Base-by-base conservation (phyloP, 345 rosid genomes). In the Dovyalis caffra region DNA sequence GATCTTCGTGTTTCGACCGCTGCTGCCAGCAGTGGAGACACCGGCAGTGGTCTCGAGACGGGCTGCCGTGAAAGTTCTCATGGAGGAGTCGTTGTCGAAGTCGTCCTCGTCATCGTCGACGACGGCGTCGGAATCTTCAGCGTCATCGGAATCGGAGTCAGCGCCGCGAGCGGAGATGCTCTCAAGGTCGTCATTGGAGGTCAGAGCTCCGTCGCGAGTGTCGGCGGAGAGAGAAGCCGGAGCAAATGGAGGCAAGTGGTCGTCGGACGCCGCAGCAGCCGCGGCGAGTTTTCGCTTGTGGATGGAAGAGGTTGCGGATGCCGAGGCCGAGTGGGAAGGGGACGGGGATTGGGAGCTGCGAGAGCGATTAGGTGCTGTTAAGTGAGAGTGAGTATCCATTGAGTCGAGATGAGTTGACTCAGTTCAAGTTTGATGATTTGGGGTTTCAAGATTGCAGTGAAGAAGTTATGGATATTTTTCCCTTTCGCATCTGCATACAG, bases 241-340 rank as follows among this genome's bases (percentile, higher is more conserved):
- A 68, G 90, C 90, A 74, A 91, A 90, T 10, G 91, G 96, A 15
- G 97, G 97, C 11, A 87, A 91, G 72, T 88, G 98, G 56, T 90
- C 95, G 8, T 88, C 93, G 31, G 94, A 88, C 6, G 88, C 91
- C 2, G 88, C 92, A 9, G 89, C 83, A 51, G 87, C 85, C 0
- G 87, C 87, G 0, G 95, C 93, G 33, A 93, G 89, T 83, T 92
- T 93, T 76, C 99, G 97, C 81, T 96, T 92, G 86, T 88, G 98
- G 83, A 91, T 85, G 43, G 97, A 96, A 35, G 98, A 92, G 56
- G 97, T 86, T 86, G 90, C 97, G 69, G 97, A 94, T 43, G 92
- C 99, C 66, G 97, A 93, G 53, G 99, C 99, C 23, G 99, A 95
- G 79, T 96, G 97, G 64, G 99, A 96, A 7, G 98, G 98, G 29